phyloP scores from a whole-genome alignment of 352 stramenopile genomes.

The Globisporangium apiculatum region DNA sequence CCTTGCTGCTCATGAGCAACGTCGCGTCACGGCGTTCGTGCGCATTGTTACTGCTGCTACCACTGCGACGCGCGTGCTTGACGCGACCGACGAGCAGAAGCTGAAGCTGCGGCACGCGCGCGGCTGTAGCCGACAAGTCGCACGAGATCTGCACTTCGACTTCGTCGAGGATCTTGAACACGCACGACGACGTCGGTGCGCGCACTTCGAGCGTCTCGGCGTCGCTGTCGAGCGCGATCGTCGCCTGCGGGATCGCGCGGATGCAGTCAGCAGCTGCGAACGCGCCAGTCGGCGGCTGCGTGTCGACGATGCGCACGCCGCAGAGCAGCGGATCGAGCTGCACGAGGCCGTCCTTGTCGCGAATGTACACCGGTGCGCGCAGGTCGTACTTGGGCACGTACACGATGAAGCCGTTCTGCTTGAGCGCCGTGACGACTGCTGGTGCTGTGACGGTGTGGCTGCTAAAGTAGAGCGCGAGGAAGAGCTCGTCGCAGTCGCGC shows the following conservation, averaged over 20 bases:
- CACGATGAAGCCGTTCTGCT: slow-evolving; percentile 90
- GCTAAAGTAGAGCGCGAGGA: slow-evolving; percentile 91
- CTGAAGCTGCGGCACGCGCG: slow-evolving; percentile 69
- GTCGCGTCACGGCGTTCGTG: slow-evolving; percentile 9
- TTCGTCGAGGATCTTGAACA: slow-evolving; percentile 68
- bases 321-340: slow-evolving; percentile 78
- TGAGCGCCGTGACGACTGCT: slow-evolving; percentile 86
- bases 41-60: background rate
- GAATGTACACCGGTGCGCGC: slow-evolving; percentile 87
- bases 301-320: slow-evolving; percentile 61
- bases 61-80: slow-evolving; percentile 19
- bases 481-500: slow-evolving; percentile 86
- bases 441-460: slow-evolving; percentile 74
- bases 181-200: slow-evolving; percentile 18
- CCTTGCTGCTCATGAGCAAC: slow-evolving; percentile 24
- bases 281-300: slow-evolving; percentile 39
- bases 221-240: slow-evolving; percentile 21
- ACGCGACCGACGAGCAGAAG: slow-evolving; percentile 56
- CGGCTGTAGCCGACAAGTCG: slow-evolving; percentile 57
- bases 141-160: slow-evolving; percentile 78
- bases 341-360: slow-evolving; percentile 77
- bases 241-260: slow-evolving; percentile 52
- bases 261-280: slow-evolving; percentile 61
- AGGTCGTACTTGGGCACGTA: slow-evolving; percentile 92
- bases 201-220: slow-evolving; percentile 24